phyloP scores from a whole-genome alignment of 805 yeast genomes.

The Kockiozyma suomiensis region DNA sequence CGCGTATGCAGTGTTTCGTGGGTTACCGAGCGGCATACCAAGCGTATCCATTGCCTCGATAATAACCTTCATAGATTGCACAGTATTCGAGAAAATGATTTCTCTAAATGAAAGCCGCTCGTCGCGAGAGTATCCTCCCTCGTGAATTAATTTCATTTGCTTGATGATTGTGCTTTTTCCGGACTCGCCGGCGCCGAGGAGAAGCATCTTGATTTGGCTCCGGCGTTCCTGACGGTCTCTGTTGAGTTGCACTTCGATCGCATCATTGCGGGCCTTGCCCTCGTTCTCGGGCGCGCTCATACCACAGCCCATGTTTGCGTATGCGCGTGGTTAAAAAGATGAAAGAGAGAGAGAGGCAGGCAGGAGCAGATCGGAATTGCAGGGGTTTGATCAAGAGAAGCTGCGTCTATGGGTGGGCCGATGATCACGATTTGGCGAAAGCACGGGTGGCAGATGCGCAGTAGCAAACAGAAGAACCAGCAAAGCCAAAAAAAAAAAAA shows the following conservation, averaged over 20 bases:
- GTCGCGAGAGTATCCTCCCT: slow-evolving; percentile 76
- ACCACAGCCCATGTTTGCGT: slow-evolving; percentile 36
- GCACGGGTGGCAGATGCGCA: too few relatives aligned
- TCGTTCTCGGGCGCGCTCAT: slow-evolving; percentile 34
- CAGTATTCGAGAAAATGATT: slow-evolving; percentile 90
- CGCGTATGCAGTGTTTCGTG: slow-evolving; percentile 40
- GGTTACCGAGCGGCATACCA: slow-evolving; percentile 67
- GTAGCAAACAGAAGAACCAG: not conserved
- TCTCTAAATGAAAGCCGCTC: slow-evolving; percentile 81
- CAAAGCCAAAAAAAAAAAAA: not conserved
- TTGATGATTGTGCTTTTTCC: slow-evolving; percentile 92
- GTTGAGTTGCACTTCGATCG: slow-evolving; percentile 47
- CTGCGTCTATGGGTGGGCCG: too few relatives aligned
- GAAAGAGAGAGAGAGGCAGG: not conserved
- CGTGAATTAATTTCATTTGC: slow-evolving; percentile 82
- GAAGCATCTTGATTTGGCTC: slow-evolving; percentile 51
- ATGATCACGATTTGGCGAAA: not conserved
- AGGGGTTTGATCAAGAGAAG: too few relatives aligned
- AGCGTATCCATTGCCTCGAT: slow-evolving; percentile 62
- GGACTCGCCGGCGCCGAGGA: slow-evolving; percentile 89
- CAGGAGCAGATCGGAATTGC: too few relatives aligned
- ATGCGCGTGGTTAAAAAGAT: not conserved
- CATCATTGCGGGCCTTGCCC: slow-evolving; percentile 49
- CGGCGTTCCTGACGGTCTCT: slow-evolving; percentile 24
- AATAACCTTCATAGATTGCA: slow-evolving; percentile 42